These are phyloP conservation scores for Aspergillus melleus DNA, from an alignment of 2,329 filamentous ascomycete genomes.

Conservation along the genomic window DNA sequence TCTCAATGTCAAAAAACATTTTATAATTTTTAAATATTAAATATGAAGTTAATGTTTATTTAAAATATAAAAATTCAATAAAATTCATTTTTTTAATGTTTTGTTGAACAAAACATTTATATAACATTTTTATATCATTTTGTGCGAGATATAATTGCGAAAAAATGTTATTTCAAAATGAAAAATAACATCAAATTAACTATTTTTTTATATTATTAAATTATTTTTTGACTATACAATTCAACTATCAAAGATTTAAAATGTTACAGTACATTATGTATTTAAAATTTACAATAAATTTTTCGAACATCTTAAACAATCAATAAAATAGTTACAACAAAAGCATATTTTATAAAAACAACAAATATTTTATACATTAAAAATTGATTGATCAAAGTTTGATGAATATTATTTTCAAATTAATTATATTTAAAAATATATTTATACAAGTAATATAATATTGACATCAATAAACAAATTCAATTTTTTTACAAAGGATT, in stretches of 20 bases:
- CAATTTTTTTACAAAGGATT: background rate
- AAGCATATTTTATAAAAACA: background rate
- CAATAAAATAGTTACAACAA: background rate
- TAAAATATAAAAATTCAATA: background rate
- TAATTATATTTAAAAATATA: background rate
- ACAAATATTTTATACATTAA: background rate
- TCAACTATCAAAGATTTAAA: background rate
- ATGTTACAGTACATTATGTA: background rate
- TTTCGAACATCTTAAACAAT: background rate
- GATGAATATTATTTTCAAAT: background rate
- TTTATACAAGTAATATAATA: background rate
- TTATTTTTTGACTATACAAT: background rate
- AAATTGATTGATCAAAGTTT: background rate
- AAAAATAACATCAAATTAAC: background rate
- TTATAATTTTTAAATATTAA: background rate
- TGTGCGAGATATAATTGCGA: background rate
- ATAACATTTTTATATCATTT: background rate
- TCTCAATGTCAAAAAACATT: background rate
- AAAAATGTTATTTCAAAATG: background rate
- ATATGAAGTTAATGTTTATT: background rate
- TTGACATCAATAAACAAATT: background rate
- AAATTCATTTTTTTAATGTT: background rate
- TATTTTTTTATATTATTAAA: background rate
- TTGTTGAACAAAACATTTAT: background rate
- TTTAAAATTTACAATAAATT: background rate